phyloP scores from a whole-genome alignment of 2,329 filamentous ascomycete species.

The Talaromyces sp. region DNA sequence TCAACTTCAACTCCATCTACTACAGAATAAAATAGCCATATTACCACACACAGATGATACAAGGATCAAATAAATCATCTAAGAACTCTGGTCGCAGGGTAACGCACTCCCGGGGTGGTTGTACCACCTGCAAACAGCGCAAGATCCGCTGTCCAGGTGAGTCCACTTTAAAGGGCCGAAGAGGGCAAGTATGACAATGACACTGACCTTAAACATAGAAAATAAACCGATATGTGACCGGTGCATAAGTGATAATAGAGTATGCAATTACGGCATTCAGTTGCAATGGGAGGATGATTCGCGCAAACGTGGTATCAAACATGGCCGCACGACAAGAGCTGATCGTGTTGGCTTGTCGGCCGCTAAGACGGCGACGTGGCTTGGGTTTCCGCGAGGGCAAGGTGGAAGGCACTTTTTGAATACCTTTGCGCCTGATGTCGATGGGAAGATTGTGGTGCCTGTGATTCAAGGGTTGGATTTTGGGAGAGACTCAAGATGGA shows the following conservation, averaged over 20 bases:
- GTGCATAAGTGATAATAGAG: constrained; percentile 18
- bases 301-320: constrained; percentile 21
- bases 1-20: background rate
- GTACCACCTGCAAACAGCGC: constrained; percentile 22
- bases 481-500: background rate
- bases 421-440: constrained; percentile 18
- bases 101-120: constrained; percentile 22
- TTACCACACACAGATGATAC: constrained; percentile 5
- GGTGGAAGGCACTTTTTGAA: constrained; percentile 20
- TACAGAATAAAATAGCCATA: background rate
- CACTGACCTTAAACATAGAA: constrained; percentile 6
- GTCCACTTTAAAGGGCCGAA: background rate
- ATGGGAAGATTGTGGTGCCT: constrained; percentile 16
- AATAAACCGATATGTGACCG: constrained; percentile 20
- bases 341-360: constrained; percentile 16
- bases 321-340: constrained; percentile 20
- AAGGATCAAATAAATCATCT: background rate
- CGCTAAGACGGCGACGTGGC: constrained; percentile 13
- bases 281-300: constrained; percentile 22
- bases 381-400: constrained; percentile 13
- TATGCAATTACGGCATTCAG: constrained; percentile 19
- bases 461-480: constrained; percentile 16
- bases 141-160: constrained; percentile 22
- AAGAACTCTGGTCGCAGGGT: constrained; percentile 21
- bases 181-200: background rate